Conservation (phyloP, 176 grass and related monocot species). For the Hsuehochloa calcarea region DNA sequence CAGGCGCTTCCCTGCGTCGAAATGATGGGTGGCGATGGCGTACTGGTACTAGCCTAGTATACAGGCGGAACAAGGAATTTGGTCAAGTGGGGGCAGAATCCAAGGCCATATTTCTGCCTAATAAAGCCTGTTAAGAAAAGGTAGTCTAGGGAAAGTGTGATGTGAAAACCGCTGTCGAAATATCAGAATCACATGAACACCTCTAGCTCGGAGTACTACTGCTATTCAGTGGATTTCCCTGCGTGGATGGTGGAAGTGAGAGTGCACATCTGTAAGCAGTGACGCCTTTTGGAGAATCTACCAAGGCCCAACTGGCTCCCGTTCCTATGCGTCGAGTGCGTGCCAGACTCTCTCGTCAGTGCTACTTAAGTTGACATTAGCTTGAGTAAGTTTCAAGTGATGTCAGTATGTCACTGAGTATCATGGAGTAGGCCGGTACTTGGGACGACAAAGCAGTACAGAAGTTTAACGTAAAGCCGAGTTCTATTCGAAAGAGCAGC, state of each 20-base stretch:
- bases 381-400: not conserved
- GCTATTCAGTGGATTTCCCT: not conserved
- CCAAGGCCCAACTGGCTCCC: not conserved
- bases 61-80: not conserved
- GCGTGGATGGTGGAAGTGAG: not conserved
- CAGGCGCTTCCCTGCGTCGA: not conserved
- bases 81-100: not conserved
- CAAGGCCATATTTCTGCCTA: slow-evolving; percentile 14
- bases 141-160: not conserved
- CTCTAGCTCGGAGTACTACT: not conserved
- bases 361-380: slow-evolving; percentile 26
- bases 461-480: not conserved
- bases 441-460: not conserved
- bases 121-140: slow-evolving; percentile 23
- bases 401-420: slow-evolving; percentile 23
- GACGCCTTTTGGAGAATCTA: not conserved
- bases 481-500: not conserved
- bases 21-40: not conserved
- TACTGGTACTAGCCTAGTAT: not conserved
- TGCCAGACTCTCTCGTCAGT: not conserved
- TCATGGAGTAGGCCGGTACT: not conserved
- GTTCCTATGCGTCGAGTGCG: not conserved
- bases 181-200: not conserved
- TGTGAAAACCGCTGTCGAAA: not conserved
- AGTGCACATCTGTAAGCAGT: not conserved